Conservation (phyloP, 331 rosid genomes). For the Ulmus americana region DNA sequence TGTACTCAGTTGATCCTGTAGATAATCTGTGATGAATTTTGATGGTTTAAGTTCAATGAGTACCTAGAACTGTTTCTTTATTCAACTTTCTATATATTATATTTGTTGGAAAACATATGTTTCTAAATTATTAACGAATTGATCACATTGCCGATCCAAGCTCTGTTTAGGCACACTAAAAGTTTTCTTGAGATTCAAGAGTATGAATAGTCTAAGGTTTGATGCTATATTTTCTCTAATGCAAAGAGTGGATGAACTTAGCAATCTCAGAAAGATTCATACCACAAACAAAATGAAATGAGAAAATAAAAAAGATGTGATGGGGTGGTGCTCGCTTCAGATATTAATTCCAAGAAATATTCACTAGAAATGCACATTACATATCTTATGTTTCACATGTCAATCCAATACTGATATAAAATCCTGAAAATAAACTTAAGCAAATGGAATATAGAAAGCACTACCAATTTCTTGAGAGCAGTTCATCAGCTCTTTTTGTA, state of each 20-base stretch:
- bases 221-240: background rate
- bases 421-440: background rate
- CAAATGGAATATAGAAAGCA: constrained; percentile 1
- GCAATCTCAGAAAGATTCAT: background rate
- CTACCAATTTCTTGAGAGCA: constrained; percentile 87
- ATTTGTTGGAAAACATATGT: too few species aligned
- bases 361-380: background rate
- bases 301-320: too few species aligned
- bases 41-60: constrained; percentile 18
- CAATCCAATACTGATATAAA: background rate
- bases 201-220: background rate
- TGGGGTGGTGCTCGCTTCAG: background rate
- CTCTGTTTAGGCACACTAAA: background rate
- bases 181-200: background rate
- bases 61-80: background rate
- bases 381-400: background rate
- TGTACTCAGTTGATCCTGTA: constrained; percentile 64
- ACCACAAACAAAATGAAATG: too few species aligned
- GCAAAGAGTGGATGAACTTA: background rate
- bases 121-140: background rate
- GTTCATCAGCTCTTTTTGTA: constrained; percentile 68
- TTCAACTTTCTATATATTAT: background rate
- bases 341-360: background rate
- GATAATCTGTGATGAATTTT: constrained; percentile 59
- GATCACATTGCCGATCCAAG: background rate